Base-by-base conservation (phyloP, 306 rosid species). In the Gynostemma pentaphyllum region DNA sequence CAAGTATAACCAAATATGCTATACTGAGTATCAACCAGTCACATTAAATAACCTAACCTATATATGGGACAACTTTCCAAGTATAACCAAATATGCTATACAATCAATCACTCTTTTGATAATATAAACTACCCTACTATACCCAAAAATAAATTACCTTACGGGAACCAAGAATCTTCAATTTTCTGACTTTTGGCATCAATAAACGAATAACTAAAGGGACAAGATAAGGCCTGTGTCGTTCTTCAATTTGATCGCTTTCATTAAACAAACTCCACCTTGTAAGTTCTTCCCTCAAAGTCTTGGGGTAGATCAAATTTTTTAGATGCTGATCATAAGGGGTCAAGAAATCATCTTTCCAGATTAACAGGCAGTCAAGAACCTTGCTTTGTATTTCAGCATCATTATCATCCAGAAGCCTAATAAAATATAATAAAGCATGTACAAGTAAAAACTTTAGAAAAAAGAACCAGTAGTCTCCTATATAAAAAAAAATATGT, bases 361-460 rank as follows among this genome's bases (percentile, higher is more conserved):
- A 92, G 24, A 70, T 72, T 50, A 84, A 77, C 32, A 92, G 74
- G 79, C 90, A 92, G 64, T 92, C 95, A 61, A 92, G 80, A 78
- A 84, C 98, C 75, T 72, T 77, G 75, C 73, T 65, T 72, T 88
- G 98, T 75, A 88, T 78, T 76, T 92, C 95, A 66, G 85, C 85
- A 79, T 88, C 96, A 79, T 84, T 85, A 67, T 86, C 96, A 71
- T 92, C 98, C 52, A 88, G 70, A 66, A 92, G 85, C 85, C 98
- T 92, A 78, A 48, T 64, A 46, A 72, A 64, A 73, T 71, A 50
- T 52, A 66, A 69, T 14, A 74, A 70, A 67, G 45, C 56, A 52
- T 27, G 55, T 11, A 34, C 23, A 49, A 2, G 32, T 6, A 59
- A 30, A 50, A 30, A 14, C 28, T 10, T 57, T 27, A 52, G 23